Conservation (phyloP, 1,139 yeast genomes). For the Pichia sp. region DNA sequence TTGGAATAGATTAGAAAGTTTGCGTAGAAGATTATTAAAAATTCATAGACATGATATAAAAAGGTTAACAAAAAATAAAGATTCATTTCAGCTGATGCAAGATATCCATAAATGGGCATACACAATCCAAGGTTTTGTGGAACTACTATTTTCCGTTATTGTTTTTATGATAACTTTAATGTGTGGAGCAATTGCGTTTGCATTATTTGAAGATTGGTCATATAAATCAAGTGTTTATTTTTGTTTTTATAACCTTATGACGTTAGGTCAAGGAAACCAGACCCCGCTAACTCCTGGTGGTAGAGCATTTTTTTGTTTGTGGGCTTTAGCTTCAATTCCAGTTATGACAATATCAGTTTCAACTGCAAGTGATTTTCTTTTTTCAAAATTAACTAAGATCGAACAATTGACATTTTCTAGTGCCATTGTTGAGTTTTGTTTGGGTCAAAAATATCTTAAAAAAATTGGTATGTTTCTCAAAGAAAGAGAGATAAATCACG, state of each 20-base stretch:
- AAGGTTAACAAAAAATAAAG: conserved; percentile 27
- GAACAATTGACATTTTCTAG: conserved; percentile 16
- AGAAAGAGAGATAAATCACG: neutral
- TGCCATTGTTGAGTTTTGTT: conserved; percentile 12
- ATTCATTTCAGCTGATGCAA: conserved; percentile 47
- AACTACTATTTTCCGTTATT: conserved; percentile 37
- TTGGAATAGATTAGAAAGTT: conserved; percentile 51
- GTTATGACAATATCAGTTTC: conserved; percentile 78
- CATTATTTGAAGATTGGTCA: conserved; percentile 55
- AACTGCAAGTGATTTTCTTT: conserved; percentile 52
- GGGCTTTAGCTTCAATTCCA: conserved; percentile 82
- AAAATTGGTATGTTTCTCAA: conserved; percentile 14
- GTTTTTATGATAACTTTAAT: conserved; percentile 59
- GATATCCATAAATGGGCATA: conserved; percentile 13
- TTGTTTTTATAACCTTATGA: conserved; percentile 64
- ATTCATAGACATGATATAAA: conserved; percentile 14
- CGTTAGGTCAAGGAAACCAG: conserved; percentile 82
- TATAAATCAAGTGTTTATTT: conserved; percentile 68
- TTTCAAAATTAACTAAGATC: conserved; percentile 18
- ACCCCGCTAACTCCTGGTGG: conserved; percentile 61
- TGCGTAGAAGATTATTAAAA: conserved; percentile 10
- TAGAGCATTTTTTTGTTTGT: conserved; percentile 61
- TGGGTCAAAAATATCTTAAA: conserved; percentile 9
- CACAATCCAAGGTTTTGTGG: conserved; percentile 19
- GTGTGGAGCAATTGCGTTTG: conserved; percentile 62